Conservation (phyloP, 164 flowering plant genomes). For the Buxus sempervirens region DNA sequence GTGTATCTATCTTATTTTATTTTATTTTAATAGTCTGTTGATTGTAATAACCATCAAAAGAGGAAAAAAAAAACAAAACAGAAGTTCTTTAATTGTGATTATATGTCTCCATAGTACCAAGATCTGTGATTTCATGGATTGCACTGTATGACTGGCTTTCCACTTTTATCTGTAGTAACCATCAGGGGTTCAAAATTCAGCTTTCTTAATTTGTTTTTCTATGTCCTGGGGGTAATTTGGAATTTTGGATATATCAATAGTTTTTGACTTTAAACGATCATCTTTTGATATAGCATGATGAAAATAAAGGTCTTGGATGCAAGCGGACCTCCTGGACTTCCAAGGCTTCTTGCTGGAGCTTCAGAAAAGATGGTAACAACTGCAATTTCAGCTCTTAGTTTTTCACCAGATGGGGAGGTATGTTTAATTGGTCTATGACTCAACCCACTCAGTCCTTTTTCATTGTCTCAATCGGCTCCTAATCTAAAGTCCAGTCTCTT, state of each 20-base stretch:
- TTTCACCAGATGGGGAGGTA: conserved; percentile 99
- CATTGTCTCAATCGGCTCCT: not conserved
- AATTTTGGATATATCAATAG: not conserved
- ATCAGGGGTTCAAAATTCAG: not conserved
- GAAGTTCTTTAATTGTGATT: too few species aligned
- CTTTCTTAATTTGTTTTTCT: not conserved
- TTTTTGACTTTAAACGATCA: not conserved
- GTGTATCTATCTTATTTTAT: not conserved
- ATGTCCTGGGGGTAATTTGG: not conserved
- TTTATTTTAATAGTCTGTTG: not conserved
- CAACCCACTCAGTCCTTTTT: not conserved
- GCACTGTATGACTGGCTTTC: not conserved
- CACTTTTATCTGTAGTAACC: not conserved
- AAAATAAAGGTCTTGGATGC: conserved; percentile 90
- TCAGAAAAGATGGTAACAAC: conserved; percentile 48
- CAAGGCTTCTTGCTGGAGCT: conserved; percentile 64
- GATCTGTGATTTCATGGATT: too few species aligned
- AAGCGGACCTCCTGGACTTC: conserved; percentile 95
- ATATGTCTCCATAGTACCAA: too few species aligned
- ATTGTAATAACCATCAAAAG: not conserved
- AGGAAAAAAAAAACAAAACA: too few species aligned
- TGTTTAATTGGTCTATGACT: not conserved
- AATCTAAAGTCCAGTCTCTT: too few species aligned
- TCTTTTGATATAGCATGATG: conserved; percentile 44
- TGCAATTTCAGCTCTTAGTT: conserved; percentile 79